phyloP scores from a whole-genome alignment of 805 yeast species.

The Grigorovia humatica region DNA sequence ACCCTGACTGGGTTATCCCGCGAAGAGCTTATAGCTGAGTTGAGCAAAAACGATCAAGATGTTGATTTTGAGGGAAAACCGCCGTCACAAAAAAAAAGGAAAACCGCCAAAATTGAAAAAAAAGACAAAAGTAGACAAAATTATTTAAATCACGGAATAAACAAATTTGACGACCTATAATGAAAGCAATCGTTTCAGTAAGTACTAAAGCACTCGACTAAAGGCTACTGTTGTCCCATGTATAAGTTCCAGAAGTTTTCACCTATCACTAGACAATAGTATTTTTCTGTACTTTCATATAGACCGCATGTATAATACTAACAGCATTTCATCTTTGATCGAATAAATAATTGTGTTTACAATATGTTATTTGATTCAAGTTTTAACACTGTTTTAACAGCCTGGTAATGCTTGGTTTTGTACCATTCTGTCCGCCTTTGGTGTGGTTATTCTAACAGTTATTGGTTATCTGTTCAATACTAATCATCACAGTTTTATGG shows the following conservation, averaged over 20 bases:
- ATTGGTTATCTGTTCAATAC: slow-evolving; percentile 72
- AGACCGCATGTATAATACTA: background rate
- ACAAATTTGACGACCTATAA: slow-evolving; percentile 13
- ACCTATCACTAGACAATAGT: too few species aligned
- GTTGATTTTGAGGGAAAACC: slow-evolving; percentile 1
- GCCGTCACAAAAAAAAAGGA: slow-evolving; percentile 9
- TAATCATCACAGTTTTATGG: slow-evolving; percentile 86
- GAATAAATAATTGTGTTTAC: background rate
- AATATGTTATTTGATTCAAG: too few species aligned
- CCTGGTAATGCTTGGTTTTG: slow-evolving; percentile 91
- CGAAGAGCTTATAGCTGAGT: slow-evolving; percentile 26
- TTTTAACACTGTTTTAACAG: slow-evolving; percentile 24
- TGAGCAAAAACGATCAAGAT: slow-evolving; percentile 19
- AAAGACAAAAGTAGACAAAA: slow-evolving; percentile 25
- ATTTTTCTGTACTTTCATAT: background rate
- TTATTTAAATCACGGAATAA: slow-evolving; percentile 51
- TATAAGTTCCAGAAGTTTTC: too few species aligned
- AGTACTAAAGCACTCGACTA: slow-evolving; percentile 13
- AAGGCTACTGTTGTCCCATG: too few species aligned
- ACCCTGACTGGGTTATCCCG: slow-evolving; percentile 17
- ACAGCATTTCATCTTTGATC: background rate
- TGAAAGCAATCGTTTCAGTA: slow-evolving; percentile 43
- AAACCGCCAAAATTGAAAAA: slow-evolving; percentile 1
- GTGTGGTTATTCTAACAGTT: slow-evolving; percentile 74
- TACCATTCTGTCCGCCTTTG: slow-evolving; percentile 86